Conservation (phyloP, 176 grass and related monocot genomes). For the Oryza meyeriana region DNA sequence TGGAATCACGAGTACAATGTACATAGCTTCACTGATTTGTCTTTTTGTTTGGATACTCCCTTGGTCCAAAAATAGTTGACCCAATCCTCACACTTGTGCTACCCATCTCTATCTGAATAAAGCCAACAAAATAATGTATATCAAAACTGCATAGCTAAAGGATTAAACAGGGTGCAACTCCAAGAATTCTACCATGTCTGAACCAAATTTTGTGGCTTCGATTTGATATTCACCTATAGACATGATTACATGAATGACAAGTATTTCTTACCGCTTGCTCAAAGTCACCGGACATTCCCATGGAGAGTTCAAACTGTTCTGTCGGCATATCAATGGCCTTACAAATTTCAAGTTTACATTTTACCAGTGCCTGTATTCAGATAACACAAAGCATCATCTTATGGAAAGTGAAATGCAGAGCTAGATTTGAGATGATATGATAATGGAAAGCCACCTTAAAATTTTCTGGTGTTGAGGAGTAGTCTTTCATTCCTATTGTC, state of each 20-base stretch:
- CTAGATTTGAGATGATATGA: background rate
- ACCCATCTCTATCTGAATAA: conserved; percentile 64
- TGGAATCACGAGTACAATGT: background rate
- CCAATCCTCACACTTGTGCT: conserved; percentile 78
- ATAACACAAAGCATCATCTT: background rate
- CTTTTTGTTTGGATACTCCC: conserved; percentile 70
- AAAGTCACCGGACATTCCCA: conserved; percentile 93
- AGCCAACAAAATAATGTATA: background rate
- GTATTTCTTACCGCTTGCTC: conserved; percentile 71
- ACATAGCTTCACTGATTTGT: conserved; percentile 2
- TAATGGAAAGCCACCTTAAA: conserved; percentile 52
- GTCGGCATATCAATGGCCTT: conserved; percentile 56
- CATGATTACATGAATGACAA: background rate
- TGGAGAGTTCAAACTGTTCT: conserved; percentile 77
- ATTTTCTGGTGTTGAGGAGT: conserved; percentile 85
- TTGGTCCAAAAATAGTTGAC: conserved; percentile 77
- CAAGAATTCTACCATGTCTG: background rate
- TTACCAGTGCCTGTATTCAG: conserved; percentile 47
- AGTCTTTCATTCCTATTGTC: conserved; percentile 91
- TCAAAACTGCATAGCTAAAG: background rate
- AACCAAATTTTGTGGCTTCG: background rate
- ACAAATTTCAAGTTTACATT: conserved; percentile 62
- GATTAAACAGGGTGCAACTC: background rate
- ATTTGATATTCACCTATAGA: background rate
- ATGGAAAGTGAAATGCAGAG: background rate